These are phyloP conservation scores for Ustilago crameri DNA, from an alignment of 1,284 basidiomycete genomes.

Conservation along the genomic window DNA sequence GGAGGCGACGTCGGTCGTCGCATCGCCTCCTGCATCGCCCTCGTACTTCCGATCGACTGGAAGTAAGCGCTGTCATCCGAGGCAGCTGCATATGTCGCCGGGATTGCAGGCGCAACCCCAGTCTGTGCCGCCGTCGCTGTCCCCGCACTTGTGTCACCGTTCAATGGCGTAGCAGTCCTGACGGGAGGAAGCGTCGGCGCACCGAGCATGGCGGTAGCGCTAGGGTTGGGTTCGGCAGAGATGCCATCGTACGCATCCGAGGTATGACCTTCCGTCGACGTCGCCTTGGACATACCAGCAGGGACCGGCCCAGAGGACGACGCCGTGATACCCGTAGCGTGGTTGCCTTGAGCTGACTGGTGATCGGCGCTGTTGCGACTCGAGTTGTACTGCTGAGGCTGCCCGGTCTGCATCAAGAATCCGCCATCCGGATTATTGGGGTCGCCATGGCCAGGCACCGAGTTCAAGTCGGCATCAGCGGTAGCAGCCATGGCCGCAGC, in stretches of 20 bases:
- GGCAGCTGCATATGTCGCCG: constrained; percentile 17
- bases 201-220: constrained; percentile 23
- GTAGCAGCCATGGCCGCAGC: constrained; percentile 47
- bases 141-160: constrained; percentile 13
- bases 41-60: constrained; percentile 55
- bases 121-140: constrained; percentile 11
- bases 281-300: neutral
- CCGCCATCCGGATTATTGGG: constrained; percentile 28
- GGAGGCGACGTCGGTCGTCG: constrained; percentile 47
- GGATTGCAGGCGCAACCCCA: constrained; percentile 10
- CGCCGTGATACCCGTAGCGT: neutral
- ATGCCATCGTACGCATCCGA: constrained; percentile 51
- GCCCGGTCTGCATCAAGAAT: constrained; percentile 43
- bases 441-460: constrained; percentile 33
- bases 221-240: constrained; percentile 4
- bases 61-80: constrained; percentile 57
- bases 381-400: constrained; percentile 21
- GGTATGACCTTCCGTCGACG: constrained; percentile 28
- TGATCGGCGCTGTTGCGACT: constrained; percentile 45
- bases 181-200: constrained; percentile 52
- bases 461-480: constrained; percentile 37
- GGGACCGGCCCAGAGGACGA: neutral
- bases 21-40: constrained; percentile 57
- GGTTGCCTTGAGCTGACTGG: constrained; percentile 35
- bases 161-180: constrained; percentile 43